Conservation (phyloP, 2,329 filamentous ascomycete genomes). For the Endoconidiophora polonica region DNA sequence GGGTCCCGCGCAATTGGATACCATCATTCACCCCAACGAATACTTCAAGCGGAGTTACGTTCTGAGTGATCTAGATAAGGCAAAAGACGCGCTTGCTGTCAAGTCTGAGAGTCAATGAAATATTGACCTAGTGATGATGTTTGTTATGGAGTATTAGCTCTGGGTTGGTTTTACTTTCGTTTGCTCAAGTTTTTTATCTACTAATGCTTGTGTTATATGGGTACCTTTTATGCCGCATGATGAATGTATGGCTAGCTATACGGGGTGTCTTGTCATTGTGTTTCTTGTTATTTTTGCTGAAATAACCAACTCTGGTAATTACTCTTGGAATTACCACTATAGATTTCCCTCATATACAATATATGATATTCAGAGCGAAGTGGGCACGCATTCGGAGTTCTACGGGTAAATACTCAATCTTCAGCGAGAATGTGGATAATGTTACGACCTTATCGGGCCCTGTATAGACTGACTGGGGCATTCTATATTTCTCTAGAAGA, state of each 20-base stretch:
- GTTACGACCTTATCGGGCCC: too few relatives aligned
- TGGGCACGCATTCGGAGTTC: too few relatives aligned
- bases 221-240: not conserved
- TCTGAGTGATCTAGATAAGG: conserved; percentile 56
- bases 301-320: too few relatives aligned
- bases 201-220: not conserved
- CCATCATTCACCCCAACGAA: conserved; percentile 91
- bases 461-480: too few relatives aligned
- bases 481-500: too few relatives aligned
- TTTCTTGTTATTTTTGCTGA: not conserved
- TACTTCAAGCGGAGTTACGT: conserved; percentile 94
- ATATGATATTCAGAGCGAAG: too few relatives aligned
- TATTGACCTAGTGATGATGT: not conserved
- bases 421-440: too few relatives aligned
- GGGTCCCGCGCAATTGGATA: conserved; percentile 67
- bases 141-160: too few relatives aligned
- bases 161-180: not conserved
- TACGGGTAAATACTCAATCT: too few relatives aligned
- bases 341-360: too few relatives aligned
- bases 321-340: too few relatives aligned
- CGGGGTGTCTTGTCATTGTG: not conserved
- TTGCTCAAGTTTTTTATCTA: not conserved
- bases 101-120: conserved; percentile 6
- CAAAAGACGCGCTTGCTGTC: not conserved
- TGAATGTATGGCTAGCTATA: not conserved